Conservation (phyloP, 768 basidiomycete genomes). For the Amanita jacksonii region DNA sequence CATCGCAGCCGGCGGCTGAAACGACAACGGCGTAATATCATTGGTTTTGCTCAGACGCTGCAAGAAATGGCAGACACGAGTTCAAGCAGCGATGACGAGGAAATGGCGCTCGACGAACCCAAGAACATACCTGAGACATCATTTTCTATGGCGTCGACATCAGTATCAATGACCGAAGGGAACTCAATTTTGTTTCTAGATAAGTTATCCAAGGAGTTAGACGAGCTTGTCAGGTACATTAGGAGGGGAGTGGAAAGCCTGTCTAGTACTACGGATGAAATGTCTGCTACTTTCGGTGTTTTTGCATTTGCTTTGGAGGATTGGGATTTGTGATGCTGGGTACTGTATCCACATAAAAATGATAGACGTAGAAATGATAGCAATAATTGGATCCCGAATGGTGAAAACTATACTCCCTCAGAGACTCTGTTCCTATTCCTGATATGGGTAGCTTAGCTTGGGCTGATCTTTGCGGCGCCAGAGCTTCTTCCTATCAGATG, state of each 20-base stretch:
- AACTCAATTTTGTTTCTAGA: conserved; percentile 44
- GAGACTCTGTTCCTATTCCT: conserved; percentile 38
- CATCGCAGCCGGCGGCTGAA: conserved; percentile 57
- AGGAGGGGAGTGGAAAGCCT: conserved; percentile 61
- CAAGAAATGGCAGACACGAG: conserved; percentile 24
- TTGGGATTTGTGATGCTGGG: conserved; percentile 48
- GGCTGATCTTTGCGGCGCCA: conserved; percentile 84
- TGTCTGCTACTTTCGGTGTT: conserved; percentile 55
- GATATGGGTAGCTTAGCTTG: conserved; percentile 84
- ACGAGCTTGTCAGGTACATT: conserved; percentile 61
- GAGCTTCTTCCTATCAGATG: conserved; percentile 63
- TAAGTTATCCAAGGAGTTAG: conserved; percentile 59
- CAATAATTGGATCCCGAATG: too few relatives aligned
- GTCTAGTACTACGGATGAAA: conserved; percentile 44
- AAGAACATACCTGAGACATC: conserved; percentile 25
- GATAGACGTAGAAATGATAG: too few relatives aligned
- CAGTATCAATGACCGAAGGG: conserved; percentile 30
- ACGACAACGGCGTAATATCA: conserved; percentile 44
- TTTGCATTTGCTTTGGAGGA: conserved; percentile 72
- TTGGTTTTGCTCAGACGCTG: conserved; percentile 46
- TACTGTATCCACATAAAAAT: not conserved
- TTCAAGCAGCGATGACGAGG: conserved; percentile 39
- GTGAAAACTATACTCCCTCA: too few relatives aligned
- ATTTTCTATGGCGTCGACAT: conserved; percentile 29
- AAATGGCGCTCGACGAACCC: conserved; percentile 18